Percentiles rank a stretch among this genome's conserved stretches.
Conservation (phyloP, 257 asterid genomes). For the Primulina eburnea region DNA sequence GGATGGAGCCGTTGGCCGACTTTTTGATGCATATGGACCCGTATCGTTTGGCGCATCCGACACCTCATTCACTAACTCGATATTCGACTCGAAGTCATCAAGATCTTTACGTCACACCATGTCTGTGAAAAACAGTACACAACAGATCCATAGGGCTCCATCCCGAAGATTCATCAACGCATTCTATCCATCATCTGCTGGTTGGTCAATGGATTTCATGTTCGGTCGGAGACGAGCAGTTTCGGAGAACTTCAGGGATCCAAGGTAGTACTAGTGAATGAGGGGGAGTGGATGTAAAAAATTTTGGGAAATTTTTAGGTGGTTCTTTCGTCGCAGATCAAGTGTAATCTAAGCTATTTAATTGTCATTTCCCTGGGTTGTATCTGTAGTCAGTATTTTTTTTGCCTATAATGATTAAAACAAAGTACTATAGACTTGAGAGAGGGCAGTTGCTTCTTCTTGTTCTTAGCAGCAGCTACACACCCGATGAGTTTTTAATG, state of each 20-base stretch:
- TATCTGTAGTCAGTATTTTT: neutral
- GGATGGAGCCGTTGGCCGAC: constrained; percentile 71
- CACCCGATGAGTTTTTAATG: neutral
- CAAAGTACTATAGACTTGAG: neutral
- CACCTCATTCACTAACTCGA: constrained; percentile 43
- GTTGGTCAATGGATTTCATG: constrained; percentile 62
- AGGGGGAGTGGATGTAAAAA: constrained; percentile 14
- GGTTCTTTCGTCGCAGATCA: constrained; percentile 13
- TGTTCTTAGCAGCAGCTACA: too few relatives aligned
- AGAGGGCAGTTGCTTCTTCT: too few relatives aligned
- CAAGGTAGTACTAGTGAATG: constrained; percentile 24
- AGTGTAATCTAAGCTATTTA: constrained; percentile 11
- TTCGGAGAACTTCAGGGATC: constrained; percentile 33
- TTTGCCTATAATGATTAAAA: constrained; percentile 23
- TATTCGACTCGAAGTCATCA: constrained; percentile 45
- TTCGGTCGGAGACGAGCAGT: constrained; percentile 43
- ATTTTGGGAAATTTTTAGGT: constrained; percentile 15
- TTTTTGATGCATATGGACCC: constrained; percentile 39
- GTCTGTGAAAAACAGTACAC: constrained; percentile 43
- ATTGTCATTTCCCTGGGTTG: constrained; percentile 11
- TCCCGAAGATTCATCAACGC: constrained; percentile 48
- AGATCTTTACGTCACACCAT: constrained; percentile 34
- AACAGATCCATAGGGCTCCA: constrained; percentile 50
- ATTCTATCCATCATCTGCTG: constrained; percentile 56
- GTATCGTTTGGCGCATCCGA: constrained; percentile 39